Evolutionary conservation across 2,329 filamentous ascomycete genomes (phyloP), one percentile per base, ranked within the genome.

Genomic region (Aureobasidium uvarum): DNA sequence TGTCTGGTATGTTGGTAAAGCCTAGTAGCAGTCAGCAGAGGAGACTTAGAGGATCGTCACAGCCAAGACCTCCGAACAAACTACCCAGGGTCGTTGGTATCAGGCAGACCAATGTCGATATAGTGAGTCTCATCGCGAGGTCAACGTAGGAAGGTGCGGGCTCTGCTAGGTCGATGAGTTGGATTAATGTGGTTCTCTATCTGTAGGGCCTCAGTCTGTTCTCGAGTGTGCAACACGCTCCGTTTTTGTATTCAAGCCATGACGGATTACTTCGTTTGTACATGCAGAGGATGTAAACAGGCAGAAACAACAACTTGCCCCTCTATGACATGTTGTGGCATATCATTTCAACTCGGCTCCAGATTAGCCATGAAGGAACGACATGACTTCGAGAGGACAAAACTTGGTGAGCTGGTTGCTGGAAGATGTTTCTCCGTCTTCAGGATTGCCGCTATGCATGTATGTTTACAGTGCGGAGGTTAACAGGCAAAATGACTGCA

Each of bases 391-490:
- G 18, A 11, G 16, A 51, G 16, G 33, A 51, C 6, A 8, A 43
- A 13, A 14, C 3, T n/a, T 5, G n/a, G 7, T 18, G 3, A 28
- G 18, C 5, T 41, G 52, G 36, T 56, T 56, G 52, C 52, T 56
- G 48, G 52, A 43, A 56, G 8, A 41, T 8, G 5, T 43, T 56
- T 18, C 16, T 56, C 52, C 52, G 52, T 43, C 5, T 31, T 14
- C 52, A 55, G 52, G 43, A 23, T n/a, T 56, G 38, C 52, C 52
- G 52, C 41, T 28, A 43, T 56, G 52, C 52, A 41, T 41, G 52
- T 28, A 28, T 25, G 10, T 5, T 55, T 5, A 20, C 11, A 5
- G 28, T 43, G 52, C 52, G 52, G 52, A 56, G 52, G 14, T n/a
- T n/a, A 41, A 36, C 23, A 56, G 38, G 52, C 36, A 56, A 56